Evolutionary conservation across 2,329 filamentous ascomycete species (phyloP), one percentile per base, ranked within the genome.

Genomic region (Aspergillus niger): DNA sequence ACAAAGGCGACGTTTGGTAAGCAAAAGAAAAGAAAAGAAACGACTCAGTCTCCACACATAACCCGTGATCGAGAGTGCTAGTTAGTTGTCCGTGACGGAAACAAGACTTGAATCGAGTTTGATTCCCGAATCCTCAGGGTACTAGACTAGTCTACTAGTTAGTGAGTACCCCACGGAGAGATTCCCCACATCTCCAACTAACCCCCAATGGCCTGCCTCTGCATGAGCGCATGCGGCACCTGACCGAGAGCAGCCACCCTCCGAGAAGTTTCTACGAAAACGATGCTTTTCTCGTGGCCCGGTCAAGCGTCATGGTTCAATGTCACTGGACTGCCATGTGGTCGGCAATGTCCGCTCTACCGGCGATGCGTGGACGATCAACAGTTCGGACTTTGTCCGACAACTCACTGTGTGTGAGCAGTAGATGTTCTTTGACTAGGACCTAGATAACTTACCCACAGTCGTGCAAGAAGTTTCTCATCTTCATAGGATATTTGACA

Each of bases 171-270:
- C 53, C 53, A 55, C 53, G 41, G 53, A 55, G 53, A 41, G 41
- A 41, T 55, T 55, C 53, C 53, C 53, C 53, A 44, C 53, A 55
- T 44, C 53, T 41, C 26, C 52, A 55, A 28, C 39, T 17, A 28
- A 55, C 38, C 52, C 52, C 52, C 15, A 41, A 10, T 24, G 24
- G 38, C 22, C 26, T 24, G 7, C 3, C 22, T 28, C 39, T 43
- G 41, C 53, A 50, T n/a, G 47, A 17, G 47, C 17, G 47, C 26
- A 50, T 30, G 26, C 47, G 47, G 47, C 26, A 32, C 10, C 26
- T 26, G 39, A 55, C 53, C 26, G 51, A 24, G 53, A 28, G 22
- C 26, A 55, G n/a, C n/a, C 15, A 32, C 53, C 39, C 13, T 47
- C 24, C 17, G 39, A 32, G 39, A 24, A 47, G 17, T 10, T 10